Conservation (phyloP, 2,329 filamentous ascomycete species). For the Pseudocercospora vitis region DNA sequence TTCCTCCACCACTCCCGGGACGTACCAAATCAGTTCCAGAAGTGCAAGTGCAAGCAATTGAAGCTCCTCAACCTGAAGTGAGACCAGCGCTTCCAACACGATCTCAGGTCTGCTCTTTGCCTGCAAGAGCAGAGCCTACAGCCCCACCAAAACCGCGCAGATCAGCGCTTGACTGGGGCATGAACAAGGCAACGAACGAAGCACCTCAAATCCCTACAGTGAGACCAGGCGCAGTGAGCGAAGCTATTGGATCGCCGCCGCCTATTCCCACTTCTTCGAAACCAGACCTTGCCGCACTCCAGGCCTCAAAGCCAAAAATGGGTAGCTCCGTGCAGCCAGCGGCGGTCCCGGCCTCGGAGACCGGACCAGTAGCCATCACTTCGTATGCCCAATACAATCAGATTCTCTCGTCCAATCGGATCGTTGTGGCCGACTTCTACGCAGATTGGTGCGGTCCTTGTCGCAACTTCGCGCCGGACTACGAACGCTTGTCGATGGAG, state of each 20-base stretch:
- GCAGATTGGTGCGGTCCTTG: conserved; percentile 27
- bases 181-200: conserved; percentile 26
- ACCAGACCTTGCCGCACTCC: conserved; percentile 58
- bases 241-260: conserved; percentile 44
- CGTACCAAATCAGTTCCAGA: background rate
- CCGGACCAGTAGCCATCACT: conserved; percentile 20
- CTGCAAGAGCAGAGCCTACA: conserved; percentile 20
- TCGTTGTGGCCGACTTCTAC: conserved; percentile 24
- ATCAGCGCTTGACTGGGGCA: conserved; percentile 33
- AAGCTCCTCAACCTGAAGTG: conserved; percentile 31
- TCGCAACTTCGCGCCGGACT: conserved; percentile 24
- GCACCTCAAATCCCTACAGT: conserved; percentile 16
- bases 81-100: conserved; percentile 14
- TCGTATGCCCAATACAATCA: conserved; percentile 21
- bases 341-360: background rate
- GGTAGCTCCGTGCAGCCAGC: conserved; percentile 17
- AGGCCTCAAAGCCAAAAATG: conserved; percentile 52
- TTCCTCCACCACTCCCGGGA: conserved; percentile 17
- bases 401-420: conserved; percentile 18
- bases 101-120: conserved; percentile 9
- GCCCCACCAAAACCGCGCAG: conserved; percentile 28
- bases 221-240: conserved; percentile 16
- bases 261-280: conserved; percentile 54
- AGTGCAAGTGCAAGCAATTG: conserved; percentile 16
- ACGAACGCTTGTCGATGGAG: conserved; percentile 19